A percentile compares a stretch with the other conserved stretches of the same genome.
phyloP scores from a whole-genome alignment of 1,284 basidiomycete genomes.

The Flammula alnicola region DNA sequence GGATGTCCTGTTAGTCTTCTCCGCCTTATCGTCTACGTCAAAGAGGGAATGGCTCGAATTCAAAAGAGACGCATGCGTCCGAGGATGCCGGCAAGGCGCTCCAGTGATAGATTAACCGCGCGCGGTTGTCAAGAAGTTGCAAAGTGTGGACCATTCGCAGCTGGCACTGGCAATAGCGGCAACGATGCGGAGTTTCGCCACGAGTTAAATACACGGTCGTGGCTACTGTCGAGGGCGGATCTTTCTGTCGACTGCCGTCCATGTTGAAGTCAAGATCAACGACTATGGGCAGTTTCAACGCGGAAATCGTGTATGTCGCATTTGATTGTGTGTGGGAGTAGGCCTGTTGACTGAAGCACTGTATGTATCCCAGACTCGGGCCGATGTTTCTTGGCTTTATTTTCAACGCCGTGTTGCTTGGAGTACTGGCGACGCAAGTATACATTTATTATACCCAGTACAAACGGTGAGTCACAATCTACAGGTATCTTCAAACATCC shows the following conservation, averaged over 20 bases:
- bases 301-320: slow-evolving; percentile 6
- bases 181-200: not conserved
- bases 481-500: not conserved
- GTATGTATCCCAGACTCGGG: slow-evolving; percentile 28
- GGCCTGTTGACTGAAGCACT: too few species aligned
- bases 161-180: too few species aligned
- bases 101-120: slow-evolving; percentile 1
- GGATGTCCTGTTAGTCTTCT: not conserved
- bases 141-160: too few species aligned
- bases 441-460: slow-evolving; percentile 33
- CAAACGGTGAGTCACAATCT: slow-evolving; percentile 18
- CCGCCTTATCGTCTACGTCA: not conserved
- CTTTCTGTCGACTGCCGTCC: not conserved
- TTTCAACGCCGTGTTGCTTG: slow-evolving; percentile 35
- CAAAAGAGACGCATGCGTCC: not conserved
- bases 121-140: too few species aligned
- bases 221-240: not conserved
- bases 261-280: not conserved
- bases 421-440: slow-evolving; percentile 34
- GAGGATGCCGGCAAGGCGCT: not conserved
- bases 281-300: not conserved
- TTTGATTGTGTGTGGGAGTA: too few species aligned
- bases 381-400: slow-evolving; percentile 35
- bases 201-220: not conserved
- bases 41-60: not conserved